Base-by-base conservation (phyloP, 441 rosid species). In the Aquilaria agallochum region DNA sequence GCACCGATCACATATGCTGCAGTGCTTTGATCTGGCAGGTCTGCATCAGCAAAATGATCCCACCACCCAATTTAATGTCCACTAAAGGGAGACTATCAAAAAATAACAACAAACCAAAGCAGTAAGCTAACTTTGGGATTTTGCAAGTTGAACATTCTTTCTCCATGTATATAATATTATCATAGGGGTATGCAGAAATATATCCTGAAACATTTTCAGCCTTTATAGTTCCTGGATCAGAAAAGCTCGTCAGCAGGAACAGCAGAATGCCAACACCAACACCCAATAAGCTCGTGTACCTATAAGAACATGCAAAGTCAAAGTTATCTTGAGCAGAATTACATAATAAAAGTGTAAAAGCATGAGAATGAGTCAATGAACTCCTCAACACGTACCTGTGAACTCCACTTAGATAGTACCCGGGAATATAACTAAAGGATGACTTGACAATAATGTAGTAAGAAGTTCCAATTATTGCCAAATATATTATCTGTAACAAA, bases 11-110 rank as follows among this genome's bases (percentile, higher is more conserved):
- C 95, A 94, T 69, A 94, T 80, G 80, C 99, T 82, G 76, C 97
- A 94, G 71, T 89, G 97, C 78, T 94, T 94, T 69, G 96, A 94
- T 76, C 97, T 86, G 61, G 97, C 95, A 68, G 96, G 97, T 74
- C 97, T 91, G 68, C 46, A 82, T 55, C 72, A 77, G 30, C 36
- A 59, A 32, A 60, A 40, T 47, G 58, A 34, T 47, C 53, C 57
- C 20, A 11, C 44, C 40, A 60, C 12, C 14, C 33, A 34, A 32
- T 33, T 32, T 44, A 47, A 14, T 20, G 27, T 20, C 27, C 1
- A 20, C 27, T 20, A 20, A 20, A 20, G 27, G 27, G 27, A 20
- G 27, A 20, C 27, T 20, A 20, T 20, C 27, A 20, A 20, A 56
- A 14, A n/a, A 5, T 20, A 48, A 46, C 20, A 36, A 64, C 27